Evolutionary conservation across 2,329 filamentous ascomycete genomes (phyloP).

Genomic region (Talaromyces sp.): DNA sequence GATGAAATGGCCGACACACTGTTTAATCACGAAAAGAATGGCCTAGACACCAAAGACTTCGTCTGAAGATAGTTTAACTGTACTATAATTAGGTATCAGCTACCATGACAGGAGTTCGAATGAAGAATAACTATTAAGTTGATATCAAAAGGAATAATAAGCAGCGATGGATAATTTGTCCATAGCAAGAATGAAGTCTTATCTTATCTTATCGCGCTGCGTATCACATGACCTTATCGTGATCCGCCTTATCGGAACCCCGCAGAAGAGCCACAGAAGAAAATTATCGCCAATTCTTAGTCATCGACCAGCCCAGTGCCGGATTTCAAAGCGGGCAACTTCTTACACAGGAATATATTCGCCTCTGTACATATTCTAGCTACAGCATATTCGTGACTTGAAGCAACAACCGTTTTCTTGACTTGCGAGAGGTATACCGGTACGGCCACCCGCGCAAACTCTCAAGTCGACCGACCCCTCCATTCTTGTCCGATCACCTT

Average conservation of each 20-base stretch:
- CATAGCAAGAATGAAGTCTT: too few relatives aligned
- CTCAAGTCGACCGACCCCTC: background rate
- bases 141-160: too few relatives aligned
- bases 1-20: too few relatives aligned
- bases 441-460: background rate
- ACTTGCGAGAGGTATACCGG: background rate
- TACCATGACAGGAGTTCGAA: background rate
- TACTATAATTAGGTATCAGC: too few relatives aligned
- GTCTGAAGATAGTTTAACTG: too few relatives aligned
- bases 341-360: constrained; percentile 18
- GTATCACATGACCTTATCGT: constrained; percentile 6
- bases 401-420: background rate
- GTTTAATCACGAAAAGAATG: too few relatives aligned
- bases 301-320: constrained; percentile 9
- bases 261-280: constrained; percentile 28
- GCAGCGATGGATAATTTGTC: too few relatives aligned
- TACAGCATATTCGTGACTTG: too few relatives aligned
- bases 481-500: background rate
- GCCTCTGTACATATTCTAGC: background rate
- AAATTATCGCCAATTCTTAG: constrained; percentile 13
- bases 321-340: constrained; percentile 26
- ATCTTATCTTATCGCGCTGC: background rate
- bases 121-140: too few relatives aligned
- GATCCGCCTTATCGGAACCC: constrained; percentile 11
- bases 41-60: too few relatives aligned